Percentiles rank a stretch among this genome's conserved stretches.
phyloP scores from a whole-genome alignment of 2,329 filamentous ascomycete species.

The Elsinoe perseae region DNA sequence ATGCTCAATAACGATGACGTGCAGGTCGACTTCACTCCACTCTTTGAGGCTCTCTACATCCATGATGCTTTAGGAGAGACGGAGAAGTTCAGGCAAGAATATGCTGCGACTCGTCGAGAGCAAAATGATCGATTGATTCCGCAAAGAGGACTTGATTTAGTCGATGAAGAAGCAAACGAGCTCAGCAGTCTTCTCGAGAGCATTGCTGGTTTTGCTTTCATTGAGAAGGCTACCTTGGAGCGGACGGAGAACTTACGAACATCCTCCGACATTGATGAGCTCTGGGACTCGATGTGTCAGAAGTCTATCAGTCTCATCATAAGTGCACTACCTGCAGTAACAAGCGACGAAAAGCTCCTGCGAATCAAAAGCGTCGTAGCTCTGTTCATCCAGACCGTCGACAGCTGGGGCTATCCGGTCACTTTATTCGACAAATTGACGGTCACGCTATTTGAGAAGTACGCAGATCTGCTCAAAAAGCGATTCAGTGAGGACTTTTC shows the following conservation, averaged over 20 bases:
- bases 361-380: conserved; percentile 91
- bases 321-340: conserved; percentile 68
- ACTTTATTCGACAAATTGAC: conserved; percentile 73
- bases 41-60: conserved; percentile 94
- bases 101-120: conserved; percentile 78
- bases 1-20: conserved; percentile 92
- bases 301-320: conserved; percentile 74
- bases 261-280: conserved; percentile 83
- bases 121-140: conserved; percentile 90
- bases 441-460: conserved; percentile 85
- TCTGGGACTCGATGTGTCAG: conserved; percentile 98
- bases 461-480: conserved; percentile 80
- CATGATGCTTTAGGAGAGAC: conserved; percentile 88
- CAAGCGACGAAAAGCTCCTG: conserved; percentile 80
- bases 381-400: conserved; percentile 97
- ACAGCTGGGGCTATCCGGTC: conserved; percentile 87
- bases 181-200: conserved; percentile 88
- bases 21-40: conserved; percentile 85
- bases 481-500: conserved; percentile 94
- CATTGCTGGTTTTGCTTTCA: conserved; percentile 92
- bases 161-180: conserved; percentile 74
- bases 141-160: conserved; percentile 57
- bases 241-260: conserved; percentile 76
- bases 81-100: conserved; percentile 84
- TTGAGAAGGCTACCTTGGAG: conserved; percentile 89